phyloP scores from a whole-genome alignment of 768 basidiomycete genomes.

The Vararia minispora region DNA sequence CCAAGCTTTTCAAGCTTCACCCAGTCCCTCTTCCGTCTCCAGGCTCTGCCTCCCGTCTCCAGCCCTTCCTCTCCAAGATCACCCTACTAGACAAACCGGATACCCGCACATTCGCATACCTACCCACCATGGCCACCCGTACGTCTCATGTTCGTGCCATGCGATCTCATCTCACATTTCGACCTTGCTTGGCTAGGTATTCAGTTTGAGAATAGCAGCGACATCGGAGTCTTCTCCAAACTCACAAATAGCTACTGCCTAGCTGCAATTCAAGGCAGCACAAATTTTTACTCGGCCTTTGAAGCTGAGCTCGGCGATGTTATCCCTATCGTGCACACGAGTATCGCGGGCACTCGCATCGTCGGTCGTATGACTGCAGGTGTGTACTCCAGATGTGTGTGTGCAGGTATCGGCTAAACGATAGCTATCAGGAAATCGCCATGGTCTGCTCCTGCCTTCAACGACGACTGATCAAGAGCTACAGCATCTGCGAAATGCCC shows the following conservation, averaged over 20 bases:
- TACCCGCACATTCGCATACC: conserved; percentile 1
- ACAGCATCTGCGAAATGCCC: conserved; percentile 91
- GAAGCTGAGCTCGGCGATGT: conserved; percentile 91
- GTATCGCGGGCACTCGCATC: conserved; percentile 90
- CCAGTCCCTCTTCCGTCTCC: no score
- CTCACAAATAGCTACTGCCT: conserved; percentile 98
- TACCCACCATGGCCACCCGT: conserved; percentile 54
- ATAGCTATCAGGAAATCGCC: conserved; percentile 77
- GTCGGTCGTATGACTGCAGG: conserved; percentile 90
- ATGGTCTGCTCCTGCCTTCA: conserved; percentile 92
- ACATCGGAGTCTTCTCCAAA: conserved; percentile 95
- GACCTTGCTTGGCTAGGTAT: conserved; percentile 39
- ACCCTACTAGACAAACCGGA: background rate
- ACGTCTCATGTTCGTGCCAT: conserved; percentile 17
- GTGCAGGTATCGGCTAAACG: no score
- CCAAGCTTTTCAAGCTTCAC: no score
- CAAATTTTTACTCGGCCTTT: conserved; percentile 97
- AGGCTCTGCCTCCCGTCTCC: no score
- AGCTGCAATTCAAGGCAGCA: conserved; percentile 83
- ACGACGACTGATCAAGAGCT: conserved; percentile 97
- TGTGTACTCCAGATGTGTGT: conserved; percentile 19
- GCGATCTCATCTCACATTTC: no score
- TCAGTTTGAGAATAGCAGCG: conserved; percentile 90
- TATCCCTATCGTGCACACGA: conserved; percentile 92
- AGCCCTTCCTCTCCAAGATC: conserved; percentile 4